Base-by-base conservation (phyloP, 2,329 filamentous ascomycete genomes). In the Hymenoscyphus occultus region DNA sequence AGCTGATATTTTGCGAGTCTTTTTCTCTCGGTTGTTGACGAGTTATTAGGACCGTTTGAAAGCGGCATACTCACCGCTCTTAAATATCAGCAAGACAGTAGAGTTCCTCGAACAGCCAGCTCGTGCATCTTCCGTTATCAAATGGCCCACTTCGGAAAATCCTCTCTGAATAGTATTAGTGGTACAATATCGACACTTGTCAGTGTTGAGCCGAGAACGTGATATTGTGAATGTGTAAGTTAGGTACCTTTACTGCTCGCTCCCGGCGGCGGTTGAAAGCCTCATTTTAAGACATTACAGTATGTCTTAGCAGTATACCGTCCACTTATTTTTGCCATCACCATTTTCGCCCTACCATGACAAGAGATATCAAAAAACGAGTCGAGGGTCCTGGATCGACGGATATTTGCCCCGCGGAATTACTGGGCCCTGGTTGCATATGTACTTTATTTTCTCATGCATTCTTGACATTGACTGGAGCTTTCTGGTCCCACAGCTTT, bases 21-120 rank as follows among this genome's bases (percentile, higher is more conserved):
- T 39, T 39, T n/a, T 22, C 56, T 35, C 16, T n/a, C 56, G 31
- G 28, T 39, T 22, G 32, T 57, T 32, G 56, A 39, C 16, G 78
- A 0, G 71, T 74, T 0, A 74, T 79, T 51, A 79, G 82, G 66
- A 80, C 82, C 7, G 69, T 83, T 2, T 75, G 79, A 0, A 71
- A 83, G 32, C 35, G 56, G 32, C 60, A 58, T 1, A 73, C 70
- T 5, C 68, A 82, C 3, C 79, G 80, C 1, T 75, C 75, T 64
- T 70, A 69, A 1, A 72, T 68, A 0, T 22, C 10, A 54, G 48
- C 19, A 54, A 54, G 22, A 51, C 45, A 51, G 45, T 10, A 19
- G 45, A 51, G 45, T 51, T n/a, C 3, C 16, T 48, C 16, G 45
- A 54, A 54, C 48, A 54, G 22, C 48, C 22, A 22, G 9, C 22